A percentile compares a stretch with the other conserved stretches of the same genome.
phyloP scores from a whole-genome alignment of 257 asterid genomes.

The Knoxia roxburghii region DNA sequence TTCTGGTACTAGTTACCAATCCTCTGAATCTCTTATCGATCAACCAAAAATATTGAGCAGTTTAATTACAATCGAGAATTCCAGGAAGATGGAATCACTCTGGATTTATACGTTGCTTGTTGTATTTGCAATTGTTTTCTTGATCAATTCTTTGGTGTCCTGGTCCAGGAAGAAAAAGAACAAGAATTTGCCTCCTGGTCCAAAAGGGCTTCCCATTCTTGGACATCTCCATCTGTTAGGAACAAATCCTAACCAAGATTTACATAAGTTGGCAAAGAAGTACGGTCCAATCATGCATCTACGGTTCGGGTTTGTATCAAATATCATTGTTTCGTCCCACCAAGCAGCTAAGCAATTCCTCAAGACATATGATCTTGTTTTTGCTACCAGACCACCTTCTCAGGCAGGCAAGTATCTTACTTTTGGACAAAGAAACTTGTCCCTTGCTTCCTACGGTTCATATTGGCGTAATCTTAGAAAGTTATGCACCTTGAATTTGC shows the following conservation, averaged over 20 bases:
- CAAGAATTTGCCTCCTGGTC: conserved; percentile 44
- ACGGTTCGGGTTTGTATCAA: conserved; percentile 29
- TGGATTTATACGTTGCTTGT: conserved; percentile 16
- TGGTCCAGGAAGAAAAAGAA: conserved; percentile 16
- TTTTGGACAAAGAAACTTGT: conserved; percentile 30
- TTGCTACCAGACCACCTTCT: conserved; percentile 42
- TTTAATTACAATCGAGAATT: no score
- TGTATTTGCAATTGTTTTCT: background rate
- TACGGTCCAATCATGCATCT: conserved; percentile 48
- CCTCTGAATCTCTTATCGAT: no score
- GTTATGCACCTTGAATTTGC: conserved; percentile 35
- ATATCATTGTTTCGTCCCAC: conserved; percentile 40
- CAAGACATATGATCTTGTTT: conserved; percentile 38
- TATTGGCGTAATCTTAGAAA: conserved; percentile 55
- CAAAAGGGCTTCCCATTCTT: conserved; percentile 38
- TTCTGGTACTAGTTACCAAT: no score
- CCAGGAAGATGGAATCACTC: background rate
- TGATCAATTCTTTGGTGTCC: background rate
- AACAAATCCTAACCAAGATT: conserved; percentile 41
- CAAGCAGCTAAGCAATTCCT: conserved; percentile 43
- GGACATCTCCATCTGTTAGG: conserved; percentile 50
- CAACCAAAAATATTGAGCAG: no score
- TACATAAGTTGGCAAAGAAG: conserved; percentile 23
- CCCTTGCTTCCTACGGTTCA: conserved; percentile 29
- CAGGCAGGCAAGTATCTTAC: conserved; percentile 31